Base-by-base conservation (phyloP, 2,329 filamentous ascomycete genomes). In the Colletotrichum sp. region DNA sequence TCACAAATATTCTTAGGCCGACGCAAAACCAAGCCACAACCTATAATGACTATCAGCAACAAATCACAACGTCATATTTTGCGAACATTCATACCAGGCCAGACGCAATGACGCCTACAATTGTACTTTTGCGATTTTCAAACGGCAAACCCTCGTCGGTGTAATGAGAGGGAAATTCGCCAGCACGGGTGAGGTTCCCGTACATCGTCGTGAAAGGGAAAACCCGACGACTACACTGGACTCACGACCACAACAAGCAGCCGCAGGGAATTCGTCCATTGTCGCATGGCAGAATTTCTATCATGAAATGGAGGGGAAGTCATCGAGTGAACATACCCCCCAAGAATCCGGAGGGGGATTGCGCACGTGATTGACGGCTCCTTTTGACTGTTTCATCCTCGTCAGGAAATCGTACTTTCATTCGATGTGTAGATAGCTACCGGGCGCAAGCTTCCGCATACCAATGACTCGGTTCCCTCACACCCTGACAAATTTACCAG, bases 21-120 rank as follows among this genome's bases (percentile, higher is more conserved):
- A 74, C 71, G 57, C 57, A 74, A 18, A 74, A 6, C 71, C 71
- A 74, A 16, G 71, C 28, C 15, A 70, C 9, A 36, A 63, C 15
- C 71, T 74, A 8, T 18, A 10, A 8, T 2, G 16, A 34, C 13
- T n/a, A 21, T 69, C 21, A 74, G 26, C 30, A 28, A 13, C 3
- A 9, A 55, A 8, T 13, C 21, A 4, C 10, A 34, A 21, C 8
- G 1, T 6, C 12, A n/a, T 21, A 0, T 3, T 36, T 26, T 39
- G 16, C 15, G 4, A 8, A 3, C 1, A 2, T 15, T 8, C 59
- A 36, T 13, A 74, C 71, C 71, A 64, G 10, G 1, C 69, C 55
- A 32, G 71, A 32, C 6, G n/a, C 44, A 28, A 74, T 70, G 2
- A 74, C 21, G 7, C 21, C 71, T 18, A 74, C 24, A 4, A 74